Evolutionary conservation across 2,329 filamentous ascomycete species (phyloP).

Genomic region (Trichoderma pleuroti): DNA sequence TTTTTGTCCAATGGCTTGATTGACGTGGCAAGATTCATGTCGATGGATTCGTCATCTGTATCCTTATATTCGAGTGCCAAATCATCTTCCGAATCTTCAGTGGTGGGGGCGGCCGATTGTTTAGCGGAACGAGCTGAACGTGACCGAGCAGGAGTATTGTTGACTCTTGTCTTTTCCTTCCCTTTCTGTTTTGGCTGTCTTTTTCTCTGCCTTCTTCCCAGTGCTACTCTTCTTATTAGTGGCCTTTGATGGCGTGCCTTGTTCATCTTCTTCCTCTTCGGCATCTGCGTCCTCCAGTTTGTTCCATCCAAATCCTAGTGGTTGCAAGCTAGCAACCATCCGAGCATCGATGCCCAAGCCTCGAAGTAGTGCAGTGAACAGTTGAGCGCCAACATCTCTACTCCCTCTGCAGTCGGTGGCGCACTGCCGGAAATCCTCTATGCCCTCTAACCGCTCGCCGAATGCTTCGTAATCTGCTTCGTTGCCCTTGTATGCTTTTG

Average conservation of each 20-base stretch:
- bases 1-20: constrained; percentile 40
- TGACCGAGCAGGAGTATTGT: neutral
- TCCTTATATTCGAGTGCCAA: constrained; percentile 40
- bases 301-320: constrained; percentile 85
- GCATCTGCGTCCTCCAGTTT: constrained; percentile 73
- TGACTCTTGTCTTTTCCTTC: constrained; percentile 18
- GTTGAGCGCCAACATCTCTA: constrained; percentile 79
- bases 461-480: constrained; percentile 64
- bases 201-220: constrained; percentile 17
- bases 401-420: constrained; percentile 75
- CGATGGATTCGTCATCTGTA: constrained; percentile 58
- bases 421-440: constrained; percentile 64
- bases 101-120: neutral
- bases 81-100: constrained; percentile 49
- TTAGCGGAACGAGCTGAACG: constrained; percentile 20
- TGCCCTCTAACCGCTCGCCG: constrained; percentile 68
- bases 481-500: constrained; percentile 64
- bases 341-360: constrained; percentile 78
- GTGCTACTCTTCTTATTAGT: constrained; percentile 16
- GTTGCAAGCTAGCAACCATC: constrained; percentile 80
- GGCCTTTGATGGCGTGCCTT: constrained; percentile 20
- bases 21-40: constrained; percentile 45
- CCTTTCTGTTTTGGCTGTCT: constrained; percentile 23
- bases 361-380: constrained; percentile 82
- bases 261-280: constrained; percentile 34